Percentiles rank a stretch among this genome's conserved stretches.
Conservation (phyloP, 1,139 yeast genomes). For the Wickerhamomyces sp. region DNA sequence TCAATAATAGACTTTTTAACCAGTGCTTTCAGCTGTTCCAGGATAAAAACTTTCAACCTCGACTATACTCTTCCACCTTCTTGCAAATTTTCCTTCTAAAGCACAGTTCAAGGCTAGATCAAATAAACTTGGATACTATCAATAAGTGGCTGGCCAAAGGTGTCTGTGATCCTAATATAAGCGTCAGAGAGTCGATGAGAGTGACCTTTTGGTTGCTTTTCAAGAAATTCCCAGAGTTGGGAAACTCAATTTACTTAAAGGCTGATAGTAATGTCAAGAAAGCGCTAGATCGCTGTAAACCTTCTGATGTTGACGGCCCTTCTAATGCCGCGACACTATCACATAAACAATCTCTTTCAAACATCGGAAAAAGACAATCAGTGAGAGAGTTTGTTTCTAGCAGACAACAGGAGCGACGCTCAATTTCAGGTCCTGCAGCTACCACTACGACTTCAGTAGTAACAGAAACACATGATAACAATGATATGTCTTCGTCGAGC, state of each 20-base stretch:
- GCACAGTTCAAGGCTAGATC: conserved; percentile 37
- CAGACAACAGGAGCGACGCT: conserved; percentile 17
- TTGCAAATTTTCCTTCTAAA: conserved; percentile 56
- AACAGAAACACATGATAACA: background rate
- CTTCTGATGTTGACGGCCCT: conserved; percentile 29
- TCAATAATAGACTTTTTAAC: conserved; percentile 47
- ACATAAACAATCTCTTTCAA: conserved; percentile 1
- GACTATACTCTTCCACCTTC: conserved; percentile 70
- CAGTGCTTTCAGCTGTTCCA: conserved; percentile 48
- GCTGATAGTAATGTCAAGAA: conserved; percentile 46
- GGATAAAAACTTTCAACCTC: conserved; percentile 56
- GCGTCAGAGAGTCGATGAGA: conserved; percentile 74
- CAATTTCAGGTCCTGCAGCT: conserved; percentile 17
- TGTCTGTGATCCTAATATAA: conserved; percentile 74
- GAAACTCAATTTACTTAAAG: conserved; percentile 32
- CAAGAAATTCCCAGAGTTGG: conserved; percentile 42
- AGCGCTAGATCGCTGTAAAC: conserved; percentile 54
- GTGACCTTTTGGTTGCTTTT: conserved; percentile 68
- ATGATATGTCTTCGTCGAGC: background rate
- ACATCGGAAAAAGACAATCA: conserved; percentile 15
- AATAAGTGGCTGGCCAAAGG: conserved; percentile 56
- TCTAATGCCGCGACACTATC: background rate
- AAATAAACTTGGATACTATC: conserved; percentile 39
- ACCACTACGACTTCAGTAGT: background rate
- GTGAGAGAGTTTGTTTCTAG: conserved; percentile 22